A percentile compares a stretch with the other conserved stretches of the same genome.
Conservation (phyloP, 768 basidiomycete genomes). For the Leucogyrophana mollusca region DNA sequence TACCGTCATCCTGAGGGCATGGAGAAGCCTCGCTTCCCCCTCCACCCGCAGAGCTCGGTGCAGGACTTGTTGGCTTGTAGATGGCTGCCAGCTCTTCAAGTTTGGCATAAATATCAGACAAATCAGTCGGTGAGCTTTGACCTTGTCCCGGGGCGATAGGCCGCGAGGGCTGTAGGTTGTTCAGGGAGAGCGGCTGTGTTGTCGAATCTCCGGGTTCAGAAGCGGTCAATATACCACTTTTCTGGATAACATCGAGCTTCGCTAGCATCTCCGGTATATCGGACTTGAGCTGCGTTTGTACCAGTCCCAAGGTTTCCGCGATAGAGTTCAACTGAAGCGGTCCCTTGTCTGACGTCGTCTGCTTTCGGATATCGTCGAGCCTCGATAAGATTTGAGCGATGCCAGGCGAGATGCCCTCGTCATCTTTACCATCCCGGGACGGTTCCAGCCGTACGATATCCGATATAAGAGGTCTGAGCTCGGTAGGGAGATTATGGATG, state of each 20-base stretch:
- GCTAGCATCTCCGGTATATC: slow-evolving; percentile 36
- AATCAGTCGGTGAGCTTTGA: slow-evolving; percentile 9
- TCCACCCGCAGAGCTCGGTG: not conserved
- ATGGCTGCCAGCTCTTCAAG: slow-evolving; percentile 35
- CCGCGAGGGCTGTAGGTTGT: slow-evolving; percentile 16
- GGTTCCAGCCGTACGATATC: not conserved
- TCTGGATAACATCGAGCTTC: slow-evolving; percentile 30
- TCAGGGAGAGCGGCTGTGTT: slow-evolving; percentile 1
- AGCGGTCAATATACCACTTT: slow-evolving; percentile 17
- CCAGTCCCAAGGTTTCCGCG: slow-evolving; percentile 35
- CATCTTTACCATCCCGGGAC: not conserved
- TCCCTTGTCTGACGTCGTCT: slow-evolving; percentile 7
- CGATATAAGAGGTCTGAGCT: slow-evolving; percentile 18
- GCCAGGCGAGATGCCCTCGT: not conserved
- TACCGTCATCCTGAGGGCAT: not conserved
- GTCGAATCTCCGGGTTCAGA: not conserved
- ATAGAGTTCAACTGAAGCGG: slow-evolving; percentile 19
- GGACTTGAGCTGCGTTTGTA: slow-evolving; percentile 37
- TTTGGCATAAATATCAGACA: slow-evolving; percentile 33
- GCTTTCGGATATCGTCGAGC: slow-evolving; percentile 19
- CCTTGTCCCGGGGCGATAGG: slow-evolving; percentile 1
- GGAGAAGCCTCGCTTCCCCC: not conserved
- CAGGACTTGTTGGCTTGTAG: slow-evolving; percentile 8
- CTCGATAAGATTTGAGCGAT: slow-evolving; percentile 8
- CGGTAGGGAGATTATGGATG: slow-evolving; percentile 25